Conservation (phyloP, 257 asterid species). For the Solanum chmielewskii region DNA sequence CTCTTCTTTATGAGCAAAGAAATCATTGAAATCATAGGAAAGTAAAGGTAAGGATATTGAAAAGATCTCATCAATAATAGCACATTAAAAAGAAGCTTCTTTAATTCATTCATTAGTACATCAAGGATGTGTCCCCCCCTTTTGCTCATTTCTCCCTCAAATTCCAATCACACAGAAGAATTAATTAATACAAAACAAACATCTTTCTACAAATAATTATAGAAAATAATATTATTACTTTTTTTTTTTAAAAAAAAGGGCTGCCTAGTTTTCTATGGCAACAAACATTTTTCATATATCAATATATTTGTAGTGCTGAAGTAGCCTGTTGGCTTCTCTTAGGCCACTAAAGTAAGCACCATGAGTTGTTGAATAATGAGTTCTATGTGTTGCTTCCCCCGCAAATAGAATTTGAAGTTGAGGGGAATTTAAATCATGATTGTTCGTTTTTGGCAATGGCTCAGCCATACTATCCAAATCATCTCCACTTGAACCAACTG, state of each 20-base stretch:
- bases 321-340: slow-evolving; percentile 90
- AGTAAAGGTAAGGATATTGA: neutral
- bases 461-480: slow-evolving; percentile 77
- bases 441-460: slow-evolving; percentile 46
- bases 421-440: neutral
- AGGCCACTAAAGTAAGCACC: slow-evolving; percentile 93
- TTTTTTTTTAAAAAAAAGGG: neutral
- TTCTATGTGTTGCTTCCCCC: slow-evolving; percentile 91
- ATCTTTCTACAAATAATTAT: neutral
- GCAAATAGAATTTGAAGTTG: slow-evolving; percentile 75
- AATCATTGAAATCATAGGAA: neutral
- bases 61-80: neutral
- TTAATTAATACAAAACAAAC: neutral
- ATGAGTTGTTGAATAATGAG: slow-evolving; percentile 89
- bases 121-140: neutral
- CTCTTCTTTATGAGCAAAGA: neutral
- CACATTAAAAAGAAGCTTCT: neutral
- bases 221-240: neutral
- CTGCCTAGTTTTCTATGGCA: neutral
- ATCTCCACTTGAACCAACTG: slow-evolving; percentile 74
- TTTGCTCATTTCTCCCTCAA: neutral
- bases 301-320: slow-evolving; percentile 45
- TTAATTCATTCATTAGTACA: neutral
- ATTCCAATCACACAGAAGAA: neutral
- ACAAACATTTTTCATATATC: slow-evolving; percentile 8